Evolutionary conservation across 2,329 filamentous ascomycete genomes (phyloP).

Genomic region (Dactylonectria estremocensis): DNA sequence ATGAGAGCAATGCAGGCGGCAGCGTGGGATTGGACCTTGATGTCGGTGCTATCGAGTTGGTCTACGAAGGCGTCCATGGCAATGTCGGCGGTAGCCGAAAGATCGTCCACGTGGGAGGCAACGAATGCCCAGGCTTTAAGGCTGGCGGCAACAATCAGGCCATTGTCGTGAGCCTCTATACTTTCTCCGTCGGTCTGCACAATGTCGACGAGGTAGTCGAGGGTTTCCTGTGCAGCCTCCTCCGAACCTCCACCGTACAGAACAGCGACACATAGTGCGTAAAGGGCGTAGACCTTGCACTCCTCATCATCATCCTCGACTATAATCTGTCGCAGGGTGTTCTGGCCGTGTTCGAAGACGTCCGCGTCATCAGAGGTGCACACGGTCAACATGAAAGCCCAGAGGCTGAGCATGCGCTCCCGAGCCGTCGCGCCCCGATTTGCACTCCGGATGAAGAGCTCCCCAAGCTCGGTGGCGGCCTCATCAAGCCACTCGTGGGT

Average conservation of each 20-base stretch:
- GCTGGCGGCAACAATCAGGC: constrained; percentile 79
- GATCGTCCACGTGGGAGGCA: constrained; percentile 82
- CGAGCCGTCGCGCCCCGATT: constrained; percentile 77
- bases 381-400: constrained; percentile 79
- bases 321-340: constrained; percentile 54
- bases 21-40: constrained; percentile 82
- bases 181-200: constrained; percentile 83
- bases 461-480: constrained; percentile 69
- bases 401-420: constrained; percentile 79
- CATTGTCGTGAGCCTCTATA: constrained; percentile 80
- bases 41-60: constrained; percentile 83
- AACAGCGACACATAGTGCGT: constrained; percentile 79
- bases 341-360: constrained; percentile 50
- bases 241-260: constrained; percentile 83
- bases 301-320: constrained; percentile 74
- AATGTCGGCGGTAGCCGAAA: constrained; percentile 78
- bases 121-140: constrained; percentile 86
- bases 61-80: constrained; percentile 88
- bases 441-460: constrained; percentile 80
- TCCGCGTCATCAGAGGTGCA: constrained; percentile 74
- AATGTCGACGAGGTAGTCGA: constrained; percentile 84
- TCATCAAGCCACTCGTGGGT: constrained; percentile 66
- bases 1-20: constrained; percentile 87
- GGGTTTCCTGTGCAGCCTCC: constrained; percentile 78
- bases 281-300: constrained; percentile 78